Evolutionary conservation across 2,329 filamentous ascomycete species (phyloP).

Genomic region (Trichoderma koningii): DNA sequence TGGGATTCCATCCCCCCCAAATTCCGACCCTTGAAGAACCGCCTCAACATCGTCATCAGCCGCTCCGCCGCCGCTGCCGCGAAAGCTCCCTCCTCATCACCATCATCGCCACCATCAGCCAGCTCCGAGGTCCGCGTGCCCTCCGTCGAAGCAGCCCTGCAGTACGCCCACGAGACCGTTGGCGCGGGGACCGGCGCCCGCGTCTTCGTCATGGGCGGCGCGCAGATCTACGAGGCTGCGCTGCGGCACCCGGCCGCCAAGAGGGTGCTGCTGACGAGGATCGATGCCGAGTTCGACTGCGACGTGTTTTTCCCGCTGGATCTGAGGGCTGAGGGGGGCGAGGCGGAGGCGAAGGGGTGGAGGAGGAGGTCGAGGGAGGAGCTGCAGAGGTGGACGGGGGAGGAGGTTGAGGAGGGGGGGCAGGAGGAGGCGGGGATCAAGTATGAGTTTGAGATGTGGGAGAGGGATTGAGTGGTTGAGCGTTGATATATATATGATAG

Average conservation of each 20-base stretch:
- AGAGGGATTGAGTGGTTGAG: conserved; percentile 46
- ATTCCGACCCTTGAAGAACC: conserved; percentile 76
- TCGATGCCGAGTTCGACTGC: conserved; percentile 70
- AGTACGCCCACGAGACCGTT: conserved; percentile 44
- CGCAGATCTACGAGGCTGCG: conserved; percentile 77
- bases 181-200: conserved; percentile 47
- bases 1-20: conserved; percentile 84
- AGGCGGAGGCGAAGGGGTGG: conserved; percentile 62
- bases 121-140: conserved; percentile 45
- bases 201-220: conserved; percentile 88
- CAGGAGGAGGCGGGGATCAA: conserved; percentile 64
- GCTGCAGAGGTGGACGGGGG: conserved; percentile 66
- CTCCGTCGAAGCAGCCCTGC: conserved; percentile 61
- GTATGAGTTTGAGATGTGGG: conserved; percentile 77
- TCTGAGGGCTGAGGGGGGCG: conserved; percentile 45
- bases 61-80: conserved; percentile 50
- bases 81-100: conserved; percentile 70
- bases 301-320: conserved; percentile 72
- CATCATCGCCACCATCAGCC: conserved; percentile 45
- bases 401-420: conserved; percentile 57
- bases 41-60: conserved; percentile 81
- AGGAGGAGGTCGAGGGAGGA: conserved; percentile 51
- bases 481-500: neutral
- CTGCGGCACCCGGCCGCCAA: conserved; percentile 60
- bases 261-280: conserved; percentile 69